Evolutionary conservation across 73 alveolate species (phyloP).

Genomic region (Paramecium bursaria): DNA sequence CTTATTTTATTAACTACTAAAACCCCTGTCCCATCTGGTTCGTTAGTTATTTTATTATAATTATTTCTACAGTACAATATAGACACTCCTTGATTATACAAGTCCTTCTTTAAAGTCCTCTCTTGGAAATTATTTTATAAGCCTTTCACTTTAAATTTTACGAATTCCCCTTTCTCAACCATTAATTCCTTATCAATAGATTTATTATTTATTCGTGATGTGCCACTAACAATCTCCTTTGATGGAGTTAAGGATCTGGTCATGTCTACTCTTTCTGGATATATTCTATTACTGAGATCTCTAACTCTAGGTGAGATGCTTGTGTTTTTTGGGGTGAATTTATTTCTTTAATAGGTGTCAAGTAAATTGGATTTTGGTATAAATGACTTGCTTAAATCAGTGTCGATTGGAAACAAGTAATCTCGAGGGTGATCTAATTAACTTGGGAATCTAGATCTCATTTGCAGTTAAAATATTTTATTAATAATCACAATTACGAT

Average conservation of each 20-base stretch:
- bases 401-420: constrained; percentile 22
- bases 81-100: constrained; percentile 24
- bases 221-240: not conserved
- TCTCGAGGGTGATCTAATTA: constrained; percentile 40
- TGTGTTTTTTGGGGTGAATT: constrained; percentile 17
- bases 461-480: no score
- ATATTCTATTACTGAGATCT: constrained; percentile 18
- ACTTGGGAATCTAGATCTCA: constrained; percentile 16
- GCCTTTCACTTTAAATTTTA: constrained; percentile 38
- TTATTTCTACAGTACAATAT: constrained; percentile 17
- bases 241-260: constrained; percentile 1
- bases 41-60: constrained; percentile 14
- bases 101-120: not conserved
- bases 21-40: constrained; percentile 29
- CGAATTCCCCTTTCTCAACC: no score
- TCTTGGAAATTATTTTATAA: not conserved
- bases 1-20: not conserved
- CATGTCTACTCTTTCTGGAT: constrained; percentile 28
- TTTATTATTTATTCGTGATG: constrained; percentile 10
- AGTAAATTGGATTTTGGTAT: not conserved
- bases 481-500: no score
- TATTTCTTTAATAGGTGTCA: constrained; percentile 7
- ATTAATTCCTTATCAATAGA: no score
- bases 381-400: constrained; percentile 20
- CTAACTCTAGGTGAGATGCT: not conserved